Percentiles rank a stretch among this genome's conserved stretches.
Evolutionary conservation across 2,329 filamentous ascomycete species (phyloP).

Genomic region (Grosmannia huntii): DNA sequence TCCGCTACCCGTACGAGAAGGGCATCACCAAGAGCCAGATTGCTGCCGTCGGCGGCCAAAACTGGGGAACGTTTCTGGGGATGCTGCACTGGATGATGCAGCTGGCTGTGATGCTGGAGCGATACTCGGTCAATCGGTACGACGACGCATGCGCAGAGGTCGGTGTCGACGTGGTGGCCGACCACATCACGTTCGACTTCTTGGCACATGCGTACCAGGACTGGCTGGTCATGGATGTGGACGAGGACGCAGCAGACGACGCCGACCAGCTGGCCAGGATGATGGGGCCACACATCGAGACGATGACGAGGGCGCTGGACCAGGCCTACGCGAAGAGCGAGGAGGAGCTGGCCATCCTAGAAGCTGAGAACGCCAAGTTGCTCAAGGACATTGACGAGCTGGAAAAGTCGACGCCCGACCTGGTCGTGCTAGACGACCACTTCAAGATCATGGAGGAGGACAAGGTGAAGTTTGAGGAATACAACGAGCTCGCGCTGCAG

Average conservation of each 20-base stretch:
- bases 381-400: conserved; percentile 80
- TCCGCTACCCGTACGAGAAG: conserved; percentile 90
- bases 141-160: conserved; percentile 82
- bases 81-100: conserved; percentile 99
- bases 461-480: conserved; percentile 87
- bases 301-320: conserved; percentile 82
- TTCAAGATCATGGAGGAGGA: conserved; percentile 93
- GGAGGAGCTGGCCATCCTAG: conserved; percentile 71
- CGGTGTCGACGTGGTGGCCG: conserved; percentile 75
- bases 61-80: conserved; percentile 91
- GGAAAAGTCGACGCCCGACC: conserved; percentile 73
- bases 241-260: conserved; percentile 66
- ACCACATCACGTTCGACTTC: conserved; percentile 91
- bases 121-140: conserved; percentile 65
- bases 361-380: conserved; percentile 71
- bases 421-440: conserved; percentile 72
- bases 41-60: conserved; percentile 86
- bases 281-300: conserved; percentile 70
- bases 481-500: conserved; percentile 72
- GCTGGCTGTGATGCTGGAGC: conserved; percentile 82
- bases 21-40: conserved; percentile 96
- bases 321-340: conserved; percentile 72
- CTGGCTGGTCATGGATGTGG: conserved; percentile 86
- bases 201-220: conserved; percentile 81
- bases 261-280: conserved; percentile 63